Evolutionary conservation across 2,329 filamentous ascomycete genomes (phyloP), one percentile per base, ranked within the genome.

Genomic region (Corniculantispora saksenae): DNA sequence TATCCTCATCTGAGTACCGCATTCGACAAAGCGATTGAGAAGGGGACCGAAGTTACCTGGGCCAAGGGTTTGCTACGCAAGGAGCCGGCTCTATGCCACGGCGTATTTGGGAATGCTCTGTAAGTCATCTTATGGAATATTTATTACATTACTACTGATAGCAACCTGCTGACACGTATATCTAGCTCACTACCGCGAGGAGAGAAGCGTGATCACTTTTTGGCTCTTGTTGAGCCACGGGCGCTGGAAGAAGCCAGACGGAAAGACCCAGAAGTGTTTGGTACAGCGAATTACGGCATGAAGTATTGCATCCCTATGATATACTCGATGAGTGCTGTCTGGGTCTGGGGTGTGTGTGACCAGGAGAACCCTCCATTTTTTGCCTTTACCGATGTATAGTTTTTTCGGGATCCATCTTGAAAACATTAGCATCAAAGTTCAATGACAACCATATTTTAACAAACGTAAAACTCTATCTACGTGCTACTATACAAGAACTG

Each of bases 31-130:
- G 83, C 84, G 1, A 80, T 89, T 19, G 73, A 70, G 9, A 83
- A 80, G 58, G 86, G 82, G 3, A 78, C 83, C 63, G 80, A 80
- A 19, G 82, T 85, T 62, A 80, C 85, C 27, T 84, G 84, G 81
- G 80, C 83, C 67, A 80, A 84, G 53, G 88, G 87, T 0, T 71
- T 89, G 13, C 75, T 91, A 67, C 87, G 80, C 13, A 90, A 90
- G 68, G 84, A 88, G 70, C 86, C 88, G 1, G 89, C 85, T 70
- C 72, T 91, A 43, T 91, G 88, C 70, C 88, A 91, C 70, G 86
- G 88, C 0, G 86, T 89, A 32, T 81, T 86, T 17, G 86, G 88
- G 9, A 91, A 91, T 71, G 86, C 87, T 19, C 76, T 91, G 70
- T 85, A 81, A 64, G 78, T 85, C 7, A 35, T 76, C 80, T 38